phyloP scores from a whole-genome alignment of 1,139 yeast genomes.

The Magnusiomyces ingens region DNA sequence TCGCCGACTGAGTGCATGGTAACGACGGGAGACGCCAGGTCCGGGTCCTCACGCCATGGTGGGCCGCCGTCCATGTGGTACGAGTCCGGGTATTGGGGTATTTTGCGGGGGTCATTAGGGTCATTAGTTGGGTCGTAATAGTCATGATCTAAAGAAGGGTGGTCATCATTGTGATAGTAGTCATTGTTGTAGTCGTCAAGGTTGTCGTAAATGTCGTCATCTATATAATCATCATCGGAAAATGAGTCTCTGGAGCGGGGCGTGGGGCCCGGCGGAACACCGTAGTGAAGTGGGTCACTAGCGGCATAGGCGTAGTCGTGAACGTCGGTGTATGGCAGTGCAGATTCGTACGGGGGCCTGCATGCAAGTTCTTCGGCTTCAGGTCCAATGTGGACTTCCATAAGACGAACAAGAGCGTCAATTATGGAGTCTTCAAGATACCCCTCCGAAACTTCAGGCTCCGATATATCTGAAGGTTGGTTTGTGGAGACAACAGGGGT shows the following conservation, averaged over 20 bases:
- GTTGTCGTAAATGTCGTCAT: neutral
- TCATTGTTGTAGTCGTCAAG: neutral
- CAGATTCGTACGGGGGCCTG: conserved; percentile 26
- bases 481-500: neutral
- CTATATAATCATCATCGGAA: neutral
- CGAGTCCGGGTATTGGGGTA: conserved; percentile 11
- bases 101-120: neutral
- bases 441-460: neutral
- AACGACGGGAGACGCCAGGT: conserved; percentile 25
- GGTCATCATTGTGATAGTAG: neutral
- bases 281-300: conserved; percentile 60
- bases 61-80: conserved; percentile 28
- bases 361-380: too few relatives aligned
- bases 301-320: conserved; percentile 74
- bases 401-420: too few relatives aligned
- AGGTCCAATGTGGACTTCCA: conserved; percentile 4
- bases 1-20: conserved; percentile 26
- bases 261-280: conserved; percentile 31
- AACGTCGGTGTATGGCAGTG: conserved; percentile 40
- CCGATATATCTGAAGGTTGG: neutral
- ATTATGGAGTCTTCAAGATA: too few relatives aligned
- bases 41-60: conserved; percentile 32
- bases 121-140: neutral
- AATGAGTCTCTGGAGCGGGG: conserved; percentile 5
- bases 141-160: neutral